A percentile compares a stretch with the other conserved stretches of the same genome.
phyloP scores from a whole-genome alignment of 2,329 filamentous ascomycete genomes.

The Lasiodiplodia citricola region DNA sequence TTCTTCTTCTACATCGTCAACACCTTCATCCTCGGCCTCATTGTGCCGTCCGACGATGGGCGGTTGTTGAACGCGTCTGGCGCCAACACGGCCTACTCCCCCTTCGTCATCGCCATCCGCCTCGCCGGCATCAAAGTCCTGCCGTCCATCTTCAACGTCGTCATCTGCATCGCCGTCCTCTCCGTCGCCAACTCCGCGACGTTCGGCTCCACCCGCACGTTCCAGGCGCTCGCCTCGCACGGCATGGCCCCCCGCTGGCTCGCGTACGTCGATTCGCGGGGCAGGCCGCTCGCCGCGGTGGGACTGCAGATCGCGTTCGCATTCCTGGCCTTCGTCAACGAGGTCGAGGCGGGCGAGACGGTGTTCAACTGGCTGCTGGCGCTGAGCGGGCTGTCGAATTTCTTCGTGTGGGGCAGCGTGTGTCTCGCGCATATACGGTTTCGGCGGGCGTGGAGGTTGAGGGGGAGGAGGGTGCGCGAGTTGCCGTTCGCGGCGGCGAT shows the following conservation, averaged over 20 bases:
- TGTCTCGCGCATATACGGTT: conserved; percentile 91
- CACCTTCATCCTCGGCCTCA: conserved; percentile 73
- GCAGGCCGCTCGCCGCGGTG: conserved; percentile 70
- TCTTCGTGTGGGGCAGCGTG: conserved; percentile 84
- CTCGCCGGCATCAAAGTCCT: conserved; percentile 81
- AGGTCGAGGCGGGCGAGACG: conserved; percentile 72
- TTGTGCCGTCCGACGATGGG: conserved; percentile 75
- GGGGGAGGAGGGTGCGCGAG: conserved; percentile 48
- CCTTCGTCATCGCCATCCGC: conserved; percentile 91
- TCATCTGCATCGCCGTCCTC: conserved; percentile 88
- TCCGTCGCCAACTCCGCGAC: conserved; percentile 92
- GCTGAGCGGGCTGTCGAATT: conserved; percentile 72
- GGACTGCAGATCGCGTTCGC: conserved; percentile 60
- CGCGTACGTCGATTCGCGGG: conserved; percentile 70
- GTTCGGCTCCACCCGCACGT: conserved; percentile 87
- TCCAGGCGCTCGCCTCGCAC: conserved; percentile 88
- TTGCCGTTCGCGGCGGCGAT: conserved; percentile 39
- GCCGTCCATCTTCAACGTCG: conserved; percentile 88
- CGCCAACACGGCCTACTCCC: conserved; percentile 75
- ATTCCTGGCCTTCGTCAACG: conserved; percentile 69
- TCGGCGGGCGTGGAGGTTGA: conserved; percentile 58
- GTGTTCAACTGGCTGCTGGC: conserved; percentile 83
- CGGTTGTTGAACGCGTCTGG: conserved; percentile 65
- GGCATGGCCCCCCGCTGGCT: conserved; percentile 61
- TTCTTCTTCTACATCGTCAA: conserved; percentile 64